Conservation (phyloP, 2,329 filamentous ascomycete species). For the Ciborinia camelliae region DNA sequence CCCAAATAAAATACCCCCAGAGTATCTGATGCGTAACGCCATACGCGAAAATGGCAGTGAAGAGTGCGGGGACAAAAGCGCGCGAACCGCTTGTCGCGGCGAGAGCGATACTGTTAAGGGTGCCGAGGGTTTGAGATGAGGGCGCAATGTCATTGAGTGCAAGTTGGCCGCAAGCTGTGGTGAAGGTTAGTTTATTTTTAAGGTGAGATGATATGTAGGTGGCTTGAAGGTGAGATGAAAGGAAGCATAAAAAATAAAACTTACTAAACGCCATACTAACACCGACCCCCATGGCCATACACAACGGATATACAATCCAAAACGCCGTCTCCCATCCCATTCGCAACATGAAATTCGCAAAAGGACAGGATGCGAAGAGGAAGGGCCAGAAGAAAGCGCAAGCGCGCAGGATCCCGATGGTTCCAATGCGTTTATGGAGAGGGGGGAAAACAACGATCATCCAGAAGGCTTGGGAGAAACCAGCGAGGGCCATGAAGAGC, state of each 20-base stretch:
- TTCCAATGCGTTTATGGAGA: conserved; percentile 63
- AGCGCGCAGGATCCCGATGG: conserved; percentile 58
- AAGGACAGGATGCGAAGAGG: conserved; percentile 55
- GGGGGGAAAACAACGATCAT: conserved; percentile 66
- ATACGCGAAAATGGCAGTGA: conserved; percentile 65
- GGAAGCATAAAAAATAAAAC: conserved; percentile 50
- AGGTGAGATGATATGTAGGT: neutral
- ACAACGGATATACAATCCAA: conserved; percentile 32
- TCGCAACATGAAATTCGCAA: conserved; percentile 56
- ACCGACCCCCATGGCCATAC: conserved; percentile 57
- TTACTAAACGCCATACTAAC: conserved; percentile 49
- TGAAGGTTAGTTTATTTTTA: conserved; percentile 41
- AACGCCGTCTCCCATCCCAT: conserved; percentile 40
- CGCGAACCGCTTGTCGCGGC: conserved; percentile 59
- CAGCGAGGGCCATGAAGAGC: conserved; percentile 60
- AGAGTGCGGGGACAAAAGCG: conserved; percentile 62
- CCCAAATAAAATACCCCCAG: conserved; percentile 63
- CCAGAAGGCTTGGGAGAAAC: conserved; percentile 67
- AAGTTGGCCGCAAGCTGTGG: conserved; percentile 67
- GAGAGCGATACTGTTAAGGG: conserved; percentile 66
- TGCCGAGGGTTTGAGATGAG: conserved; percentile 60
- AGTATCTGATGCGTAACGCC: conserved; percentile 61
- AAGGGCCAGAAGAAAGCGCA: conserved; percentile 61
- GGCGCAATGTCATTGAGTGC: conserved; percentile 72
- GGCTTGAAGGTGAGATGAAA: neutral